Percentiles rank a stretch among this genome's conserved stretches.
These are phyloP conservation scores for Microdochium bolleyi DNA, from an alignment of 2,329 filamentous ascomycete genomes.

Conservation along the genomic window DNA sequence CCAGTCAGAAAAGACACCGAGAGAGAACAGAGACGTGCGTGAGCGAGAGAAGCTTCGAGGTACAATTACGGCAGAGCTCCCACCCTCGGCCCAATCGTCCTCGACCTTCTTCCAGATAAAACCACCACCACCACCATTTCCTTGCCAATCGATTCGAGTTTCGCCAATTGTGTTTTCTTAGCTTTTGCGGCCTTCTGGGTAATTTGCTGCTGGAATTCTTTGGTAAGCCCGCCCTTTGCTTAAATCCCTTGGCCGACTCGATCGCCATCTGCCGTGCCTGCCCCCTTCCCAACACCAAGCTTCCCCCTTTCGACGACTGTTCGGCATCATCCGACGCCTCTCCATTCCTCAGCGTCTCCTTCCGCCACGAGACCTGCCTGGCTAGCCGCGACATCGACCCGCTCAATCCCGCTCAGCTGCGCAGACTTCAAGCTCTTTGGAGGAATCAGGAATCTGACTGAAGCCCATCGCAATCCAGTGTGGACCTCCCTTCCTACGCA, in stretches of 20 bases:
- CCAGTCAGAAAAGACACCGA: not conserved
- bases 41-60: not conserved
- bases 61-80: not conserved
- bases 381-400: not conserved
- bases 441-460: conserved; percentile 23
- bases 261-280: not conserved
- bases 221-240: not conserved
- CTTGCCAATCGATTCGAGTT: not conserved
- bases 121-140: not conserved
- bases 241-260: not conserved
- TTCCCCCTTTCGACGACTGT: not conserved
- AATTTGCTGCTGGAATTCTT: not conserved
- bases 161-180: not conserved
- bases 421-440: conserved; percentile 17
- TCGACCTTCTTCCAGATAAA: not conserved
- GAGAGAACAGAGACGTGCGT: not conserved
- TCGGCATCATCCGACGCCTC: not conserved
- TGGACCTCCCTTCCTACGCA: conserved; percentile 16
- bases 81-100: not conserved
- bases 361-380: not conserved
- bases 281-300: not conserved
- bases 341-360: not conserved
- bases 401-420: conserved; percentile 12
- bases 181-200: not conserved
- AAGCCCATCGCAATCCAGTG: conserved; percentile 22